Base-by-base conservation (phyloP, 2,329 filamentous ascomycete species). In the Emergomyces orientalis region DNA sequence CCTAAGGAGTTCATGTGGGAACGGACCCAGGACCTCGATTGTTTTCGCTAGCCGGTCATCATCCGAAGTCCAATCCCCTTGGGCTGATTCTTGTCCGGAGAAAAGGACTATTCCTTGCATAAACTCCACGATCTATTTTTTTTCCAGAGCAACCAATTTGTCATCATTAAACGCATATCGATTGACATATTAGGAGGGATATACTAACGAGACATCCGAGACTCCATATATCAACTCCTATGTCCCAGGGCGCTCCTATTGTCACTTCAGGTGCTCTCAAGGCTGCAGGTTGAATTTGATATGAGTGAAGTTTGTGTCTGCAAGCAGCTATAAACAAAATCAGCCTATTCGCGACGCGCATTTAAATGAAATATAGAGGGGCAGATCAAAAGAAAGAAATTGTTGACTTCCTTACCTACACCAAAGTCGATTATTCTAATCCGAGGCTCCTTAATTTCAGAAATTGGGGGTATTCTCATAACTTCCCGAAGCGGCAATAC, bases 171-270 rank as follows among this genome's bases (percentile, higher is more conserved):
- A 19, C 19, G 5, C 37, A 61, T 11, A 25, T 30, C 27, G 19
- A 37, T 45, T 37, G 14, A 62, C 34, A 6, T 25, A 45, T 47
- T 19, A 43, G 6, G 4, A 27, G 8, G 39, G 27, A 49, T n/a
- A 49, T 62, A 60, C 69, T 69, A 65, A 65, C 69, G 39, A 72
- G 65, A 52, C 71, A 72, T 59, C 69, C 69, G 11, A 71, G 67
- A 62, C 67, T 73, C 71, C 70, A 72, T 57, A 72, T 70, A 68
- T 73, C 70, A 6, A 71, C 69, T 19, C 54, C 62, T 45, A 55
- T 56, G 59, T 66, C 67, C 71, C 68, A 72, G 7, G 64, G 64
- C 41, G 67, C 69, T 30, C 68, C 69, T 11, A 73, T 69, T 4
- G 65, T 67, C 32, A 71, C 69, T 65, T 70, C 69, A 22, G 69